A percentile compares a stretch with the other conserved stretches of the same genome.
These are phyloP conservation scores for Spinellus fusiger DNA, from an alignment of 192 early-diverging fungal genomes.

Conservation along the genomic window DNA sequence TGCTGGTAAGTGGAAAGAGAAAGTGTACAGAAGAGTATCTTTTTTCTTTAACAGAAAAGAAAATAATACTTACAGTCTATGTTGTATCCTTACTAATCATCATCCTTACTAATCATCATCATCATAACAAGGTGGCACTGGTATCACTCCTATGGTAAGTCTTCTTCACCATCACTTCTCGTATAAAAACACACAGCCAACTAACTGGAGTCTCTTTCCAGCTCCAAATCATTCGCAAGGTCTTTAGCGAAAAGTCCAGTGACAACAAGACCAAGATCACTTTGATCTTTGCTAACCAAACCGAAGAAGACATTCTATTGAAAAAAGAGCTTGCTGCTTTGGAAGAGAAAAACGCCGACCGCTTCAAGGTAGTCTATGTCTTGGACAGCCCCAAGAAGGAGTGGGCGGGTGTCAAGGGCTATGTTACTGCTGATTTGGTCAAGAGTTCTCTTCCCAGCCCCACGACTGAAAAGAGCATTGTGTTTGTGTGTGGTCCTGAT, in stretches of 20 bases:
- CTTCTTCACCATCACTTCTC: too few species aligned
- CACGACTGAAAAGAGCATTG: conserved; percentile 38
- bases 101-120: not conserved
- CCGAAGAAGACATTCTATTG: conserved; percentile 64
- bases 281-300: conserved; percentile 67
- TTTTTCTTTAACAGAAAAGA: not conserved
- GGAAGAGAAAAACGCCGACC: conserved; percentile 50
- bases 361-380: conserved; percentile 62
- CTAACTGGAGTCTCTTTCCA: not conserved
- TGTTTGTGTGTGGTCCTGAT: conserved; percentile 53
- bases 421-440: conserved; percentile 64
- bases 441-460: conserved; percentile 63
- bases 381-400: conserved; percentile 53
- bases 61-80: not conserved
- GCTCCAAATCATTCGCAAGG: conserved; percentile 56
- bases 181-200: too few species aligned
- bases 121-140: conserved; percentile 51
- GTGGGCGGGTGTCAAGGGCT: conserved; percentile 75
- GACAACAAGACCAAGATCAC: conserved; percentile 64
- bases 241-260: conserved; percentile 47
- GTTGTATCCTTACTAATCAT: not conserved
- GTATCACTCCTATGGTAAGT: conserved; percentile 56
- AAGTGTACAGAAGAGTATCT: not conserved
- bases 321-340: conserved; percentile 56
- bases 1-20: conserved; percentile 34